Evolutionary conservation across 208 protist species (phyloP), one percentile per base, ranked within the genome.

Genomic region (Phytomonas francai): DNA sequence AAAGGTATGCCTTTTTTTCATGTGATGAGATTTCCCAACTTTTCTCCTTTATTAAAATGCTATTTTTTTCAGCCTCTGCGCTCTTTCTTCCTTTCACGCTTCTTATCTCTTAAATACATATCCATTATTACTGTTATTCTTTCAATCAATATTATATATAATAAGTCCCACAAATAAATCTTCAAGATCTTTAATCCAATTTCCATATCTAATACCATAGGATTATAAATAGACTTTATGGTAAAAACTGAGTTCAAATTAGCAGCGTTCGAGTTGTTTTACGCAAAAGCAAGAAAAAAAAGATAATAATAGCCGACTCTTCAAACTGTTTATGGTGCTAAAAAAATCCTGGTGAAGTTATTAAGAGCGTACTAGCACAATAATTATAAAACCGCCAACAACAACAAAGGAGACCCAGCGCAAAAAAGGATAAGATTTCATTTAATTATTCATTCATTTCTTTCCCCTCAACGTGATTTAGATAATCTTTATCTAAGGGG

Each of bases 271-370:
- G 12, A 62, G 16, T 67, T n/a, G 31, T 39, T 27, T 31, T 30
- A 65, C 22, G 33, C 25, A 33, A 58, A 66, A 69, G 49, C 8
- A 51, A 70, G 31, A 74, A 14, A 58, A 3, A 71, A 65, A 71
- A 28, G n/a, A 14, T 36, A 51, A 64, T 12, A 71, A 9, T 62
- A 60, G 5, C 22, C 7, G 54, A 66, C 14, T 11, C 34, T 39
- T 9, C 34, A 39, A 39, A 39, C 3, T 39, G 34, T 39, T 39
- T 39, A 39, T 39, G 34, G 9, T 39, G 9, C 3, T 12, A 39
- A 39, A 12, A 39, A 39, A 39, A 39, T n/a, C 34, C 9, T 39
- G 34, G 9, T 39, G 9, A 39, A 9, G 34, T 39, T 39, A 39
- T 39, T 12, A 9, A 39, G 3, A 39, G 9, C 9, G 34, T 9